Conservation (phyloP, 805 yeast genomes). For the Cyberlindnera euphorbiiphila region DNA sequence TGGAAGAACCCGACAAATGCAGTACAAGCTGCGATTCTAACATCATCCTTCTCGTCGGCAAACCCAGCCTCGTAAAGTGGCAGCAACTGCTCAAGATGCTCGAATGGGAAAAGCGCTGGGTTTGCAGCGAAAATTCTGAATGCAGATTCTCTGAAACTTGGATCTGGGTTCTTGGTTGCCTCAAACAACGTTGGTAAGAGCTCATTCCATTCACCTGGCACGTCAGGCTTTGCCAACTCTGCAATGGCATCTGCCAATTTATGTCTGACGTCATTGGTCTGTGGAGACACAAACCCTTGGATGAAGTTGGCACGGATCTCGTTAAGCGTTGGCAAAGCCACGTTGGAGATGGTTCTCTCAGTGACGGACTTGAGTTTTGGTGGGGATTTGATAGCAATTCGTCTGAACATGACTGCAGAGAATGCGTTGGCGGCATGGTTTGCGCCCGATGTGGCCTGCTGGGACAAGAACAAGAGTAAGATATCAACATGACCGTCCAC, state of each 20-base stretch:
- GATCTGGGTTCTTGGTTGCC: constrained; percentile 53
- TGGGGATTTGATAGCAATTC: constrained; percentile 80
- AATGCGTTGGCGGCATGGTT: constrained; percentile 61
- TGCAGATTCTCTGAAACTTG: constrained; percentile 81
- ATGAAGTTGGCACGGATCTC: constrained; percentile 66
- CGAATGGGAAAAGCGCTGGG: constrained; percentile 69
- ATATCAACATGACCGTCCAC: constrained; percentile 61
- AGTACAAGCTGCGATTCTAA: constrained; percentile 84
- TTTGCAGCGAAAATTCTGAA: constrained; percentile 84
- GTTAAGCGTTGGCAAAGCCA: constrained; percentile 51
- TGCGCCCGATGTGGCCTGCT: constrained; percentile 65
- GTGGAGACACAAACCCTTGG: constrained; percentile 67
- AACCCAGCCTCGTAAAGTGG: constrained; percentile 80
- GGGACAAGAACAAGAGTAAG: constrained; percentile 73
- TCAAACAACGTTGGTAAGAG: constrained; percentile 69
- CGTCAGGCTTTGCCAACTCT: constrained; percentile 75
- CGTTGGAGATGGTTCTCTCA: constrained; percentile 72
- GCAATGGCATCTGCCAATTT: constrained; percentile 92
- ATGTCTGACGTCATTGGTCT: constrained; percentile 77
- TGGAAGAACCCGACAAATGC: constrained; percentile 91
- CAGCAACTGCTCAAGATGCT: constrained; percentile 50
- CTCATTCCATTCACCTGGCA: constrained; percentile 68
- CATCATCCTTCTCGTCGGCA: constrained; percentile 73
- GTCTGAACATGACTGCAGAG: constrained; percentile 84
- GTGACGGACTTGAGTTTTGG: constrained; percentile 59